Evolutionary conservation across 2,329 filamentous ascomycete species (phyloP).

Genomic region (Cladosporium sp.): DNA sequence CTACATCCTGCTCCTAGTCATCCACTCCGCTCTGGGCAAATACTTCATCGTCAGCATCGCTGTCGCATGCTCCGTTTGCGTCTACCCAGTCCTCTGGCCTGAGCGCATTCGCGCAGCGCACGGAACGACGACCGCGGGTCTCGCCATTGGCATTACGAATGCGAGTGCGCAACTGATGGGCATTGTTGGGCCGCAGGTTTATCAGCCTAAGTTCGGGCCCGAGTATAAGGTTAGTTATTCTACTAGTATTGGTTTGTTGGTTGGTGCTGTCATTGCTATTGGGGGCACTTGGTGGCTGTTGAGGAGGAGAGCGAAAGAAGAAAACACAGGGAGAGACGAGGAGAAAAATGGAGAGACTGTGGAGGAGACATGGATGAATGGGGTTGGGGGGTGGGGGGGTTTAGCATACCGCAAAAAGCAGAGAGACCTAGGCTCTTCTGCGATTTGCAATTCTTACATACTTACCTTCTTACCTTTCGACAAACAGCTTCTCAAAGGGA

Average conservation of each 20-base stretch:
- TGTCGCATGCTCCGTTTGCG: constrained; percentile 36
- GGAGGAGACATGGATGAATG: too few species aligned
- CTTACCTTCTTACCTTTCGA: too few species aligned
- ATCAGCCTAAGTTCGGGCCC: constrained; percentile 38
- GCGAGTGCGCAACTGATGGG: constrained; percentile 34
- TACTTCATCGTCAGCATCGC: constrained; percentile 41
- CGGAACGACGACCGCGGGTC: constrained; percentile 37
- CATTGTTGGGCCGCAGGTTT: constrained; percentile 40
- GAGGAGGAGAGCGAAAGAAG: not conserved
- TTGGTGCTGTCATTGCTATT: constrained; percentile 23
- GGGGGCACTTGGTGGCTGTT: constrained; percentile 17
- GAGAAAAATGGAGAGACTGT: too few species aligned
- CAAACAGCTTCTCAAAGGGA: too few species aligned
- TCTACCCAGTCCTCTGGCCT: constrained; percentile 40
- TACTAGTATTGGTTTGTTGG: constrained; percentile 33
- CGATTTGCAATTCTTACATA: too few species aligned
- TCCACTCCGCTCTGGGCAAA: constrained; percentile 33
- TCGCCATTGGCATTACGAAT: constrained; percentile 38
- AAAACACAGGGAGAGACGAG: too few species aligned
- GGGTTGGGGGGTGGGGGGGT: too few species aligned
- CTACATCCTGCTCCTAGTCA: constrained; percentile 38
- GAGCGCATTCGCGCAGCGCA: constrained; percentile 38
- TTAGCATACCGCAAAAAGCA: too few species aligned
- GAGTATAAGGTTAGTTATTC: constrained; percentile 37
- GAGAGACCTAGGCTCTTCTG: too few species aligned